Base-by-base conservation (phyloP, 163 green algal species). In the Volvox carteri region DNA sequence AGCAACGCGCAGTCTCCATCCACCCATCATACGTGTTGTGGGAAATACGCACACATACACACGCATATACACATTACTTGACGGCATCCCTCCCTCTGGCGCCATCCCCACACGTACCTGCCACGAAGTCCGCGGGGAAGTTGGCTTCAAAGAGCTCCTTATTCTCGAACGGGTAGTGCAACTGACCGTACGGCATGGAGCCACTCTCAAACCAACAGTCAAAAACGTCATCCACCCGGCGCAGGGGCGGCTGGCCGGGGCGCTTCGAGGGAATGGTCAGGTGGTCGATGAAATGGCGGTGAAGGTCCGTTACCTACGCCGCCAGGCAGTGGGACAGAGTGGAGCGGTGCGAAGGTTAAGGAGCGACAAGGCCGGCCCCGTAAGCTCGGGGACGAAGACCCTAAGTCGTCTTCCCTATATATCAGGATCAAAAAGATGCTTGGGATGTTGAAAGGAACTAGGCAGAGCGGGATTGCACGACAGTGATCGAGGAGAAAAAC, bases 91-190 rank as follows among this genome's bases (percentile, higher is more conserved):
- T n/a, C n/a, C n/a, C n/a, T n/a, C n/a, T n/a, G n/a, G n/a, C n/a
- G n/a, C n/a, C n/a, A n/a, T n/a, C n/a, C n/a, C n/a, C n/a, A n/a
- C n/a, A 46, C 92, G 98, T 35, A 89, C 84, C 97, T 18, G 98
- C 97, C 37, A 99, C 96, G 95, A 99, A 99, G 93, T 99, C 96
- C 21, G 98, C 98, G 7, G 96, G 98, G 91, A 99, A 99, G 92
- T 96, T 97, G 58, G 46, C 50, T 91, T 99, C 97, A 90, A 99
- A 99, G 28, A 96, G 93, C 89, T 99, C 93, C 92, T 96, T 97
- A 95, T 99, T 99, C 95, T 99, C 98, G 93, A 99, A 99, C 54
- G 98, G 98, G 92, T 99, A 99, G 94, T 99, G 98, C 91, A 97
- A 86, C 94, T 96, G 89, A 23, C 94, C 96, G 94, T 99, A 98